Evolutionary conservation across 306 rosid genomes (phyloP), one percentile per base, ranked within the genome.

Genomic region (Parietaria judaica): DNA sequence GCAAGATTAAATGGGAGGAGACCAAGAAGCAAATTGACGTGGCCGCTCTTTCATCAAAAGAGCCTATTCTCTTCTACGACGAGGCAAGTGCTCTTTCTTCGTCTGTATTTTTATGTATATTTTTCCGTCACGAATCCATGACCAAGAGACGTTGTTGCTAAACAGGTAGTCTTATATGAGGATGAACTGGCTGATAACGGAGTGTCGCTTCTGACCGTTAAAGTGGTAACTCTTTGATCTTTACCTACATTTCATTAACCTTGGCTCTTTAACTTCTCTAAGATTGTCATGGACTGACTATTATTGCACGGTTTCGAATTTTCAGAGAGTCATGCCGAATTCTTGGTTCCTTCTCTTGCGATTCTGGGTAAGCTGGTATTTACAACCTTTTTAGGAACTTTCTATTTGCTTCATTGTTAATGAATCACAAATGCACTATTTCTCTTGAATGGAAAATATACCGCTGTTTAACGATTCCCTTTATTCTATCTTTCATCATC

Each of bases 181-280:
- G 99, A 92, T 79, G 99, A 92, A 69, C 73, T 92, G 44, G 99
- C 99, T 59, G 99, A 92, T 72, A 88, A 76, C 59, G 99, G 98
- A 44, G 85, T 80, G 51, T 92, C 98, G 58, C 96, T 92, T 78
- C 76, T 92, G 68, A 92, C 96, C 47, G 90, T 86, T 53, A 88
- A 92, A 92, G 98, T 92, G 95, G 98, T 92, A 84, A 80, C 48
- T 14, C 15, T 53, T 61, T 17, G 47, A 72, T 70, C 70, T 73
- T 60, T 66, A 39, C 35, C 44, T 55, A 15, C 58, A 63, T 46
- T 6, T 71, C 51, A 5, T 50, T 31, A 23, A n/a, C 65, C 49
- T 61, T 31, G 66, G n/a, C 16, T 61, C 2, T 43, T 61, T 56
- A 38, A 46, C 55, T 60, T 51, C 38, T 17, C 54, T 49, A 45